phyloP scores from a whole-genome alignment of 148 eudicot species.

The Vaccinium macrocarpon region DNA sequence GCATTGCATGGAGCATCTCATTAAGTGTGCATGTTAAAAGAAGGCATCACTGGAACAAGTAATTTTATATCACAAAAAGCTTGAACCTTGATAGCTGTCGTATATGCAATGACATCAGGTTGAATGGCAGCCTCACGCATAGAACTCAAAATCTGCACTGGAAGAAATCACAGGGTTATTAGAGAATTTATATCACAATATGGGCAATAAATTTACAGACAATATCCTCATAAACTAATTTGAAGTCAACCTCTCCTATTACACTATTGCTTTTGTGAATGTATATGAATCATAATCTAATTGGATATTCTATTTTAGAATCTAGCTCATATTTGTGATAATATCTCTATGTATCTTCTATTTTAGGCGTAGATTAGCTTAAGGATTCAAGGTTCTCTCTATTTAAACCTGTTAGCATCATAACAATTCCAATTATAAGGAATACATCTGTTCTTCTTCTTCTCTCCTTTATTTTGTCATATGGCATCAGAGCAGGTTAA shows the following conservation, averaged over 20 bases:
- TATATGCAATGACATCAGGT: slow-evolving; percentile 88
- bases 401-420: too few relatives aligned
- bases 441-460: too few relatives aligned
- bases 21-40: neutral
- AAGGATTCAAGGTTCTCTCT: too few relatives aligned
- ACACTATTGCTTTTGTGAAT: too few relatives aligned
- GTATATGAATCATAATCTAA: too few relatives aligned
- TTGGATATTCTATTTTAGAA: too few relatives aligned
- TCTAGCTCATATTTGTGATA: too few relatives aligned
- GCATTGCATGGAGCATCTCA: neutral
- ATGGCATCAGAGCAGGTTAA: too few relatives aligned
- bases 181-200: slow-evolving; percentile 11
- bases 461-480: too few relatives aligned
- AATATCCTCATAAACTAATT: slow-evolving; percentile 14
- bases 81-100: slow-evolving; percentile 82
- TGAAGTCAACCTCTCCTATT: neutral
- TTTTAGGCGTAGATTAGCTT: too few relatives aligned
- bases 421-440: too few relatives aligned
- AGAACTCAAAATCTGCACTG: slow-evolving; percentile 72
- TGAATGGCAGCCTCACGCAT: slow-evolving; percentile 67
- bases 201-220: neutral
- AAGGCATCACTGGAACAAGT: slow-evolving; percentile 14
- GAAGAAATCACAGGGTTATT: slow-evolving; percentile 21
- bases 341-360: too few relatives aligned
- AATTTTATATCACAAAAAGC: neutral